phyloP scores from a whole-genome alignment of 1,284 basidiomycete species.

The Ganoderma resinaceum region DNA sequence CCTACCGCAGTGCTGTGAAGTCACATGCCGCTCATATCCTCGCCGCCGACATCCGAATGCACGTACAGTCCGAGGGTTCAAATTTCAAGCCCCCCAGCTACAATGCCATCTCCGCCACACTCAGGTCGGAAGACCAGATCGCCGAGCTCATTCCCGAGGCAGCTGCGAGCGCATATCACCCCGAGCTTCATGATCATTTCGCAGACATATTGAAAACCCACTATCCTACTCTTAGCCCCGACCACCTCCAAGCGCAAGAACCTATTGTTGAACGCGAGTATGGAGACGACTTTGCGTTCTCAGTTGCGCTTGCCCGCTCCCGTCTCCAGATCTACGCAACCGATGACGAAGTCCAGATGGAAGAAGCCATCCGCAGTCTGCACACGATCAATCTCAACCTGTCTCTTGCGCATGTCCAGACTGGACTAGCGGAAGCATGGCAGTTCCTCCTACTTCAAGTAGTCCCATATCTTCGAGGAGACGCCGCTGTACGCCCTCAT shows the following conservation, averaged over 20 bases:
- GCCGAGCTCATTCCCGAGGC: slow-evolving; percentile 72
- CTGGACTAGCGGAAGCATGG: slow-evolving; percentile 81
- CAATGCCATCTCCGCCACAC: slow-evolving; percentile 57
- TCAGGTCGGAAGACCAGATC: slow-evolving; percentile 67
- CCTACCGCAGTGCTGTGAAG: slow-evolving; percentile 78
- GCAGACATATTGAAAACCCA: slow-evolving; percentile 50
- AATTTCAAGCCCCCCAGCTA: slow-evolving; percentile 64
- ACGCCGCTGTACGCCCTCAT: slow-evolving; percentile 57
- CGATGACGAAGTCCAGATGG: slow-evolving; percentile 49
- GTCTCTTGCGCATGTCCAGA: slow-evolving; percentile 84
- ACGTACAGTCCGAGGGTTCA: slow-evolving; percentile 49
- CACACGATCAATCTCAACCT: slow-evolving; percentile 84
- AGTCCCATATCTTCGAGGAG: slow-evolving; percentile 69
- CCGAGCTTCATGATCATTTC: slow-evolving; percentile 68
- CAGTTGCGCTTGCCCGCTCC: slow-evolving; percentile 55
- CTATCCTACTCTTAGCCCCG: slow-evolving; percentile 63
- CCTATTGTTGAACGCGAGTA: slow-evolving; percentile 76
- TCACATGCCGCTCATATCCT: slow-evolving; percentile 78
- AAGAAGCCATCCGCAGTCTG: slow-evolving; percentile 58
- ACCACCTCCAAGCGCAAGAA: slow-evolving; percentile 70
- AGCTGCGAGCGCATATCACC: slow-evolving; percentile 72
- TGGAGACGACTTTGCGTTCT: slow-evolving; percentile 84
- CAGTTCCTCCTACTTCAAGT: slow-evolving; percentile 73
- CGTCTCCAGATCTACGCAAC: slow-evolving; percentile 59
- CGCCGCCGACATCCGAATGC: slow-evolving; percentile 72